Base-by-base conservation (phyloP, 345 rosid genomes). In the Salix suchowensis region DNA sequence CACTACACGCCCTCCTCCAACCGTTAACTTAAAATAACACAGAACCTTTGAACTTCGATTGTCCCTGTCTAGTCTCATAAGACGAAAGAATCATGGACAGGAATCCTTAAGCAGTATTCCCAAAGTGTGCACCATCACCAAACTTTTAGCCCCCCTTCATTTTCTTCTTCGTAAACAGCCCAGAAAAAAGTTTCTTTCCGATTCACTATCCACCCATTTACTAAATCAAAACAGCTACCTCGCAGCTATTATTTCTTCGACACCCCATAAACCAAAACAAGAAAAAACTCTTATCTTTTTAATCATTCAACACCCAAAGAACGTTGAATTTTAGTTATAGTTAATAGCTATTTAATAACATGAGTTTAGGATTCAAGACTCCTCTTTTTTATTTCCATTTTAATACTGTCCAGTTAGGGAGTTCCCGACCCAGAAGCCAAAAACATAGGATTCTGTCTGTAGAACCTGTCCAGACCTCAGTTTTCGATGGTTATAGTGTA, bases 401-500 rank as follows among this genome's bases (percentile, higher is more conserved):
- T 40, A 48, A 16, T 68, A n/a, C 71, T 34, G 28, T 60, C 6
- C 73, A 81, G 70, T 67, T 74, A 48, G 66, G 78, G 52, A 70
- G n/a, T 50, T 74, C 32, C 74, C 58, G 52, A 75, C 67, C 75
- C 76, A 36, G 64, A 82, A 37, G 34, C 78, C 73, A 21, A 24
- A 84, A 55, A n/a, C 74, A 30, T 14, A 68, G 39, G 58, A 26
- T 67, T 74, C 14, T 58, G 11, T 48, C 80, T 67, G 60, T 42
- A 46, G 42, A 55, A 19, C 65, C 64, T 69, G 23, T 44, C 24
- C 76, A 82, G 66, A 21, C 30, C n/a, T 7, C 48, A 6, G 58
- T 12, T 66, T 66, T 68, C 60, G 5, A 7, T 26, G 55, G 24
- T 70, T 23, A 7, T 71, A 36, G 70, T 52, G 23, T 23, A 8